Conservation (phyloP, 148 eudicot genomes). For the Bassia scoparia region DNA sequence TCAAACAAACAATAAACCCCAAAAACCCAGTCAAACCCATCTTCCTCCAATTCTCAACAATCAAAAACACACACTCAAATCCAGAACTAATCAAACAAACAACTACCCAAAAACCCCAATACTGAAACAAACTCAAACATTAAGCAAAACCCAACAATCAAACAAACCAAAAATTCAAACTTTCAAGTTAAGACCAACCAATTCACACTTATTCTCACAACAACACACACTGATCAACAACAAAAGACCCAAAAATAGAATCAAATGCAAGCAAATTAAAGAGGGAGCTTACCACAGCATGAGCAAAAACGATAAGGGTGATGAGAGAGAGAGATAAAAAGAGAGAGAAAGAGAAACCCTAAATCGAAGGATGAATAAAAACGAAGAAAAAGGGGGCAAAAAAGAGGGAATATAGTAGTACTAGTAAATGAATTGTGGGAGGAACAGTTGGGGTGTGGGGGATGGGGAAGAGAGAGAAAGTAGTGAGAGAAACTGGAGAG, state of each 20-base stretch:
- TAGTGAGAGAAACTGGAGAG: background rate
- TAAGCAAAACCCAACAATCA: background rate
- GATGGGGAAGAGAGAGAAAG: constrained; percentile 20
- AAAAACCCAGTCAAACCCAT: constrained; percentile 21
- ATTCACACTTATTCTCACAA: too few relatives aligned
- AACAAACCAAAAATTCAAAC: background rate
- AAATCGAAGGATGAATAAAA: constrained; percentile 24
- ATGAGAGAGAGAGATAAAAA: background rate
- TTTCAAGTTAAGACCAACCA: background rate
- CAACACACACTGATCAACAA: background rate
- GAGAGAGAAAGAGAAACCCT: constrained; percentile 25
- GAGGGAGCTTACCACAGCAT: constrained; percentile 20
- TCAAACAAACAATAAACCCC: constrained; percentile 15
- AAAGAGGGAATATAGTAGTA: background rate
- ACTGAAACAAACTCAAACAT: background rate
- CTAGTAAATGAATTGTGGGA: constrained; percentile 26
- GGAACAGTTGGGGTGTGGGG: constrained; percentile 30
- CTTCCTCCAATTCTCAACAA: background rate
- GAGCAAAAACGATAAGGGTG: background rate
- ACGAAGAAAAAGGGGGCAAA: background rate
- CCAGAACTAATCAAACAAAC: constrained; percentile 3
- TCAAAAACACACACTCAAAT: background rate
- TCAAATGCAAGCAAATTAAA: constrained; percentile 12
- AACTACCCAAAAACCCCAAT: background rate
- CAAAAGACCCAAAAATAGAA: background rate